Conservation (phyloP, 2,329 filamentous ascomycete genomes). For the Aspergillus caelatus region DNA sequence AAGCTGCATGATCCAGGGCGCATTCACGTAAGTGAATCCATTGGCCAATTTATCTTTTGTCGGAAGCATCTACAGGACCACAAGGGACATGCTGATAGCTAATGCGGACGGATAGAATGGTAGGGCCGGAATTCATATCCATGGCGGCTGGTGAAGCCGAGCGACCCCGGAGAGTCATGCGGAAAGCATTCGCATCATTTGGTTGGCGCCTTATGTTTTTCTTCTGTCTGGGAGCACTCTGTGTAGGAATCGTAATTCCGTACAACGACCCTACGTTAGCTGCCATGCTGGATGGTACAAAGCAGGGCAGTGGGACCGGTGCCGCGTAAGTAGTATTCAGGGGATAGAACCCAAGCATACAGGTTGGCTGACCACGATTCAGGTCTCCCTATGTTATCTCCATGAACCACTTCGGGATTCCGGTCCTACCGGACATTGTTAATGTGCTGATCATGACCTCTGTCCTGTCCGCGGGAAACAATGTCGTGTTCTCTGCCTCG, state of each 20-base stretch:
- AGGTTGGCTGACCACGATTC: not conserved
- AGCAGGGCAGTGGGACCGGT: constrained; percentile 53
- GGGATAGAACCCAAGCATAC: not conserved
- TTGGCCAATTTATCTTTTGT: not conserved
- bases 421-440: constrained; percentile 65
- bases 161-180: constrained; percentile 69
- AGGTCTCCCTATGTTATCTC: constrained; percentile 65
- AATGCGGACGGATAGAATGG: constrained; percentile 41
- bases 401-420: constrained; percentile 65
- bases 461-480: constrained; percentile 67
- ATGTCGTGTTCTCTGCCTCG: constrained; percentile 65
- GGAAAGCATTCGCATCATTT: constrained; percentile 71
- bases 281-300: constrained; percentile 51
- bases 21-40: constrained; percentile 52
- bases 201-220: constrained; percentile 76
- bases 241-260: constrained; percentile 69
- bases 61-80: no score
- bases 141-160: constrained; percentile 67
- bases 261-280: constrained; percentile 64
- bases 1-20: constrained; percentile 71
- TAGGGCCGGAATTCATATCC: constrained; percentile 66
- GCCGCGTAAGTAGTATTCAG: constrained; percentile 49
- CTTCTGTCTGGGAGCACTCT: constrained; percentile 70
- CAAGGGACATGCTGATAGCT: not conserved
- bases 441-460: constrained; percentile 70